Conservation (phyloP, 164 flowering plant species). For the Vitis labrusca region DNA sequence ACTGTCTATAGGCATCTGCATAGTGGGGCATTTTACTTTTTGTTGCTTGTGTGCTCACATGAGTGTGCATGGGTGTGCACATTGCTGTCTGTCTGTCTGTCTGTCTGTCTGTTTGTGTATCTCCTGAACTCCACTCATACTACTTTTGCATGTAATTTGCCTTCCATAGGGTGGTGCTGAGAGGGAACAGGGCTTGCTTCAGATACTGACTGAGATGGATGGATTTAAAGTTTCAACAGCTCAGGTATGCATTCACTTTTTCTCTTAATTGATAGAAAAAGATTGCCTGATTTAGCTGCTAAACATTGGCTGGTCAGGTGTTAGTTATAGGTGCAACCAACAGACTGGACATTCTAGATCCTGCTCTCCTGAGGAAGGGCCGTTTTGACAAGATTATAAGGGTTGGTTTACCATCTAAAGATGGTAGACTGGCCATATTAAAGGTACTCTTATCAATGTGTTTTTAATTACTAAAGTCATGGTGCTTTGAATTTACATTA, state of each 20-base stretch:
- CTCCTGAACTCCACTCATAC: not conserved
- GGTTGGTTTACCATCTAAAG: slow-evolving; percentile 94
- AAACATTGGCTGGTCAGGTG: slow-evolving; percentile 54
- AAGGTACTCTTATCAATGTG: slow-evolving; percentile 48
- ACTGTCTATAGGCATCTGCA: too few species aligned
- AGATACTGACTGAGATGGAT: slow-evolving; percentile 97
- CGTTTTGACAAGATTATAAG: slow-evolving; percentile 96
- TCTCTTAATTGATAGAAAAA: not conserved
- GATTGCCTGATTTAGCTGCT: slow-evolving; percentile 10
- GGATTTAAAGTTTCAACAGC: slow-evolving; percentile 90
- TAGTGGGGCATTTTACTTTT: too few species aligned
- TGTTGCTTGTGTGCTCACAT: too few species aligned
- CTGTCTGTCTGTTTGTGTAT: not conserved
- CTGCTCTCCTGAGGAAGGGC: slow-evolving; percentile 94
- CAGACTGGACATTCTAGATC: slow-evolving; percentile 93
- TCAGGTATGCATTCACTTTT: slow-evolving; percentile 48
- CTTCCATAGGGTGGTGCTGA: slow-evolving; percentile 91
- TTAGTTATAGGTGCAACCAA: slow-evolving; percentile 97
- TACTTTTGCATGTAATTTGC: not conserved
- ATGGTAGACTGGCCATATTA: slow-evolving; percentile 89
- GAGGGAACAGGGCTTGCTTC: slow-evolving; percentile 96
- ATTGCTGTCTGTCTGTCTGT: not conserved
- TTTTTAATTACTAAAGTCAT: not conserved
- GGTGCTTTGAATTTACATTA: not conserved
- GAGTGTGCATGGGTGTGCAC: not conserved